These are phyloP conservation scores for Thalassiosira hispida DNA, from an alignment of 352 stramenopile species.

Conservation along the genomic window DNA sequence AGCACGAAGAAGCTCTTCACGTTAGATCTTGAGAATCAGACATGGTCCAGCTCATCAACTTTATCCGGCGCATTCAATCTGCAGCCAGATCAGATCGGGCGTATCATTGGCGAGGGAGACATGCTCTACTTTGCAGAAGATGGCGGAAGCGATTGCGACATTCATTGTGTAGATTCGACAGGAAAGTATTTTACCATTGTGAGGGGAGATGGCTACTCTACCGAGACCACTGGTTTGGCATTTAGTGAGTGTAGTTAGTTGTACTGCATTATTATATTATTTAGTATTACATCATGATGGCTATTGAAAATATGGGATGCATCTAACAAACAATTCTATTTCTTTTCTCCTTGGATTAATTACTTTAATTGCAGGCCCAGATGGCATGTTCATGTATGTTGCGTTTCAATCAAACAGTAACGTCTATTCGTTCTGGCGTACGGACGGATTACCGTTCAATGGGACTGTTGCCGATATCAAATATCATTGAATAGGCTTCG, in stretches of 20 bases:
- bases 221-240: constrained; percentile 43
- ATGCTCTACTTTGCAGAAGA: constrained; percentile 52
- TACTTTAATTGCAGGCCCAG: too few relatives aligned
- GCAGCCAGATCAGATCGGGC: constrained; percentile 46
- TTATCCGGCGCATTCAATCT: constrained; percentile 51
- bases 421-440: constrained; percentile 43
- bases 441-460: constrained; percentile 38
- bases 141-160: constrained; percentile 17
- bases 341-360: too few relatives aligned
- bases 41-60: constrained; percentile 40
- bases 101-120: constrained; percentile 22
- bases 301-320: too few relatives aligned
- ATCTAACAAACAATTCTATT: too few relatives aligned
- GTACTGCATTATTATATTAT: too few relatives aligned
- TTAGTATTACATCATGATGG: too few relatives aligned
- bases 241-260: constrained; percentile 32
- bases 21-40: constrained; percentile 56
- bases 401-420: constrained; percentile 24
- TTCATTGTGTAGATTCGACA: constrained; percentile 30
- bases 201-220: constrained; percentile 4
- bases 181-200: constrained; percentile 48
- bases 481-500: constrained; percentile 1
- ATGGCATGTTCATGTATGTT: too few relatives aligned
- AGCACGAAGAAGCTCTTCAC: constrained; percentile 38
- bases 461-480: neutral